phyloP scores from a whole-genome alignment of 768 basidiomycete genomes.

The Collybia nuda region DNA sequence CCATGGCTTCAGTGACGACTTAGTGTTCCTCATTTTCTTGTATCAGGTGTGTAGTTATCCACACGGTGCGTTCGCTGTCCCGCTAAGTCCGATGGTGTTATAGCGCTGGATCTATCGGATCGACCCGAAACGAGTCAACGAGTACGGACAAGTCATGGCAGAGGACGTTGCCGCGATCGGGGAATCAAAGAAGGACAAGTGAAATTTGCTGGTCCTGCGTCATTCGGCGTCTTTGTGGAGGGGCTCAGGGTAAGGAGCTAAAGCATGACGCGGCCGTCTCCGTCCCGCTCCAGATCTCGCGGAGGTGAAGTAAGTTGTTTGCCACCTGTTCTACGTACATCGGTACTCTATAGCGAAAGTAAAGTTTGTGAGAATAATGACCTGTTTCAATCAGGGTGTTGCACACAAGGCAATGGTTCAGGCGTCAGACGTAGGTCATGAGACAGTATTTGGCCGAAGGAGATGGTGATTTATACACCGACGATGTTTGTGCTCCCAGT shows the following conservation, averaged over 20 bases:
- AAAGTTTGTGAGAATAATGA: conserved; percentile 17
- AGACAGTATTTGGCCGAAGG: background rate
- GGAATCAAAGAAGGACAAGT: conserved; percentile 62
- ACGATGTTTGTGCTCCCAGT: no score
- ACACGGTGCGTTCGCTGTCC: background rate
- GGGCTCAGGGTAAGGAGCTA: background rate
- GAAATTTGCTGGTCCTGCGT: conserved; percentile 10
- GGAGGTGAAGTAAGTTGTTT: conserved; percentile 21
- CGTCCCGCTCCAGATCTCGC: conserved; percentile 15
- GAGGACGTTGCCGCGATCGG: conserved; percentile 41
- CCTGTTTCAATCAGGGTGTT: conserved; percentile 4
- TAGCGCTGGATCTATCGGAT: conserved; percentile 98
- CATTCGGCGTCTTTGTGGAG: background rate
- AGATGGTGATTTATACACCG: background rate
- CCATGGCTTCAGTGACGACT: conserved; percentile 60
- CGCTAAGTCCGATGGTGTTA: conserved; percentile 17
- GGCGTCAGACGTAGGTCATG: conserved; percentile 14
- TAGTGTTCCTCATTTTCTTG: conserved; percentile 88
- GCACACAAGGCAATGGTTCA: conserved; percentile 4
- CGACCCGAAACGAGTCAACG: conserved; percentile 93
- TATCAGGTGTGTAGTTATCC: conserved; percentile 71
- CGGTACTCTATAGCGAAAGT: conserved; percentile 7
- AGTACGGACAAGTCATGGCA: conserved; percentile 86
- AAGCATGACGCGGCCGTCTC: background rate
- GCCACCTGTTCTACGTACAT: conserved; percentile 7